Evolutionary conservation across 768 basidiomycete species (phyloP).

Genomic region (Melanogaster broomeanus): DNA sequence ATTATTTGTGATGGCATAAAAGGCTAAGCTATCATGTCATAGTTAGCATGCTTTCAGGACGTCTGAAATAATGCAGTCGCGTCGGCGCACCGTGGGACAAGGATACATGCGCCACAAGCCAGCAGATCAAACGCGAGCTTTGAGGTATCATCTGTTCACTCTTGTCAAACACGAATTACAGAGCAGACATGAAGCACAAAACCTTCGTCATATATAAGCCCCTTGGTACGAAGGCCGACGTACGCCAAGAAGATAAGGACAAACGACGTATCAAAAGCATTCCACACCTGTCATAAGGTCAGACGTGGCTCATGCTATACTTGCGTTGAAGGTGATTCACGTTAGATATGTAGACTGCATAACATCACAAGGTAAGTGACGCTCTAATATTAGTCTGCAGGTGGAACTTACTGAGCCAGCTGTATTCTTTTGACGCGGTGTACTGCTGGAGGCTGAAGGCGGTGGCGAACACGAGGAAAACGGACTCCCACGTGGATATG

Average conservation of each 20-base stretch:
- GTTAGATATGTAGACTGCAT: constrained; percentile 79
- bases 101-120: constrained; percentile 80
- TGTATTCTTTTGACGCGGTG: constrained; percentile 83
- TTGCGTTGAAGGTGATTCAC: constrained; percentile 39
- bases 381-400: not conserved
- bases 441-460: constrained; percentile 89
- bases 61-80: not conserved
- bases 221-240: constrained; percentile 62
- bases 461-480: constrained; percentile 73
- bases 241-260: constrained; percentile 70
- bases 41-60: too few species aligned
- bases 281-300: constrained; percentile 70
- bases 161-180: not conserved
- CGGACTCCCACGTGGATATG: constrained; percentile 62
- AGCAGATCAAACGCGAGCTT: constrained; percentile 77
- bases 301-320: constrained; percentile 1
- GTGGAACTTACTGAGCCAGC: constrained; percentile 77
- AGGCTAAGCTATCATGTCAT: constrained; percentile 73
- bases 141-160: constrained; percentile 45
- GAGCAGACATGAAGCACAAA: constrained; percentile 10
- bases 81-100: constrained; percentile 69
- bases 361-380: constrained; percentile 2
- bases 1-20: constrained; percentile 78
- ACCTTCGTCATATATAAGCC: constrained; percentile 58
- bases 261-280: constrained; percentile 82